Base-by-base conservation (phyloP, 257 asterid species). In the Datura wrightii region DNA sequence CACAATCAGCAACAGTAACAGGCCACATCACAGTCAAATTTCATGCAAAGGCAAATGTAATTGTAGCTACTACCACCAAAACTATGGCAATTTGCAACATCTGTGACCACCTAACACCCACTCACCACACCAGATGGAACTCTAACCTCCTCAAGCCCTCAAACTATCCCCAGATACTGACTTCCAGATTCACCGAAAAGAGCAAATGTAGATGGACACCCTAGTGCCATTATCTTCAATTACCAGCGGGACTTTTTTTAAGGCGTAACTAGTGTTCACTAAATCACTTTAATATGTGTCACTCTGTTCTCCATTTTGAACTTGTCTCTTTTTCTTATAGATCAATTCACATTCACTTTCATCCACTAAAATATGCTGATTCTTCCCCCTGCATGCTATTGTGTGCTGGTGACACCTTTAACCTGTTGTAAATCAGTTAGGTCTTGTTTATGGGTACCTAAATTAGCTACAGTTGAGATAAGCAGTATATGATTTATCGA, bases 391-490 rank as follows among this genome's bases (percentile, higher is more conserved):
- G 79, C 39, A 19, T 48, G 81, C 13, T 24, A 74, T 52, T 48
- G 39, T 24, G 59, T 14, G 42, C 60, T 74, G 48, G 44, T 74
- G 60, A 19, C 81, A 74, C 81, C 59, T 76, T 50, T 52, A 76
- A 31, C 19, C 46, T 76, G 46, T 31, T 31, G 31, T 48, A 76
- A 48, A 76, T 50, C 13, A 48, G 82, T 76, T 7, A 74, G 6
- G 62, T 24, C 81, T 76, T 76, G 80, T 50, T 31, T 50, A 50
- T 76, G 82, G 82, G 46, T 48, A 46, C 59, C 81, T 74, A 48
- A 46, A 46, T 24, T 11, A 48, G 81, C 81, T 74, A 19, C 76
- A 15, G 76, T 3, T 37, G 74, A 66, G 81, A 44, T 52, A 24
- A 76, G 62, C 15, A 76, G 62, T 0, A 76, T 76, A 50, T 76